Base-by-base conservation (phyloP, 2,329 filamentous ascomycete genomes). In the Claviceps cyperi region DNA sequence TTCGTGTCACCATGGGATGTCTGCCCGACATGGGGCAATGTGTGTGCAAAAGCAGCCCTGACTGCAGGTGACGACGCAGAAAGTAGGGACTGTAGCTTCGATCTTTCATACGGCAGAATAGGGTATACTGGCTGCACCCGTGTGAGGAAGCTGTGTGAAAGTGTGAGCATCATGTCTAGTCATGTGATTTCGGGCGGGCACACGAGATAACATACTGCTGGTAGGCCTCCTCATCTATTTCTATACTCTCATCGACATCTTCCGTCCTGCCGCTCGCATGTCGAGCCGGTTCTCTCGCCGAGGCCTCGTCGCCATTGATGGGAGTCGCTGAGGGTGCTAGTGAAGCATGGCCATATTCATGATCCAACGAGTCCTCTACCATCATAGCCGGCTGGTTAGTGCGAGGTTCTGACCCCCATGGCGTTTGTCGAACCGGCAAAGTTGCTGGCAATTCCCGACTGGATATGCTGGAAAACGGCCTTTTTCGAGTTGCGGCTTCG, bases 121-220 rank as follows among this genome's bases (percentile, higher is more conserved):
- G 83, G 83, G 51, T 85, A 81, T 3, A 77, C 76, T 14, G 79
- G 78, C 56, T 87, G 83, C 19, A 87, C 76, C 14, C 76, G 67
- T 4, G 71, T 70, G 49, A 84, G 74, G 56, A 86, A 87, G 54
- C 77, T 81, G 32, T 24, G 5, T 35, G 24, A 6, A 21, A 15
- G 1, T 2, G 19, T 55, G 37, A 55, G 53, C 41, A 15, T 15
- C 7, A 8, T 15, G 5, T 44, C 39, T 37, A 15, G 8, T 17
- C n/a, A 37, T 36, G 19, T 28, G 39, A 24, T 19, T 9, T 5
- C 13, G 9, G 28, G 19, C n/a, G 13, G 3, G 7, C n/a, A 19
- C 28, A 39, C 24, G 11, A 40, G 22, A 40, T 17, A 59, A 32
- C 71, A 57, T 56, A 74, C 72, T 69, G 69, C 45, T 70, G 65